Conservation (phyloP, 1,284 basidiomycete genomes). For the Heliocybe sulcata region DNA sequence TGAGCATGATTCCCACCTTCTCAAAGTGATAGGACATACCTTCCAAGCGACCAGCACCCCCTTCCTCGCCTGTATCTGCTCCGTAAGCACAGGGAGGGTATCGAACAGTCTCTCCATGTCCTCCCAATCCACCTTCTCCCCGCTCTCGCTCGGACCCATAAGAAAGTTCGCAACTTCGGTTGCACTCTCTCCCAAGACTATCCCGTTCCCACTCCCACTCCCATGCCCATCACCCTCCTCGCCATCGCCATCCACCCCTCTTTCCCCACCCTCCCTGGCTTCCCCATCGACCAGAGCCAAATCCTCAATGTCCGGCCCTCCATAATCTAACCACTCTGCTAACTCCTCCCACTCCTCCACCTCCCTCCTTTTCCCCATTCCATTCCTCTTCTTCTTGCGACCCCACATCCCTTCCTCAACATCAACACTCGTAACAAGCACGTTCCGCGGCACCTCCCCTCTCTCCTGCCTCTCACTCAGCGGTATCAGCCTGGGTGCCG, state of each 20-base stretch:
- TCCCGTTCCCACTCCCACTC: too few species aligned
- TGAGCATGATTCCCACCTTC: background rate
- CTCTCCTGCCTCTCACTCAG: constrained; percentile 53
- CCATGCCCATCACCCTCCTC: background rate
- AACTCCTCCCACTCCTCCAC: constrained; percentile 11
- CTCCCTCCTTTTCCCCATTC: constrained; percentile 14
- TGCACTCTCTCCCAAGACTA: background rate
- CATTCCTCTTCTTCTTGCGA: constrained; percentile 17
- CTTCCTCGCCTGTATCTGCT: constrained; percentile 22
- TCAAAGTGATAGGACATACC: constrained; percentile 23
- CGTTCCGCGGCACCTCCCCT: constrained; percentile 45
- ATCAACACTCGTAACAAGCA: constrained; percentile 64
- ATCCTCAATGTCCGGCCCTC: constrained; percentile 8
- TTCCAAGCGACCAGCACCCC: constrained; percentile 44
- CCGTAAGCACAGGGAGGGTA: constrained; percentile 21
- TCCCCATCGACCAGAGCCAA: too few species aligned
- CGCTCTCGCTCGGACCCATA: background rate
- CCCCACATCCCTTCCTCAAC: constrained; percentile 41
- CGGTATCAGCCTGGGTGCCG: constrained; percentile 39
- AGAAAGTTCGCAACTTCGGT: background rate
- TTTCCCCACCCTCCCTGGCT: too few species aligned
- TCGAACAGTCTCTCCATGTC: constrained; percentile 35
- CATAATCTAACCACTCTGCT: background rate
- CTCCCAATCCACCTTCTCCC: constrained; percentile 25
- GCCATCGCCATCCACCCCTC: background rate